Evolutionary conservation across 23 red algal genomes (phyloP), one percentile per base, ranked within the genome.

Genomic region (Gracilaria caudata): DNA sequence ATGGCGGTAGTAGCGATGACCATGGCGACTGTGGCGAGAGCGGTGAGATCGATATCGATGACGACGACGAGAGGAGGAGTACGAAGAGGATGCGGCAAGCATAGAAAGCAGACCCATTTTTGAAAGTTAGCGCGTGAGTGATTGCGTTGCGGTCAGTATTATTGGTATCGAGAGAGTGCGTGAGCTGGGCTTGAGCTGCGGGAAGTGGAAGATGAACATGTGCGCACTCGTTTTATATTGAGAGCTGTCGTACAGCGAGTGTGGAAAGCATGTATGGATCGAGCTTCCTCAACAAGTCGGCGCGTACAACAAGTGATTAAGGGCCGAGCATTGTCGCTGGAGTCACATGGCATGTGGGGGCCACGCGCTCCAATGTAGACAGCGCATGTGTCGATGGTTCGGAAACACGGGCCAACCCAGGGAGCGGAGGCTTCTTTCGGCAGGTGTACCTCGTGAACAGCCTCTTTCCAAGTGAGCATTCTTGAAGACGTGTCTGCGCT

Each of bases 401-500:
- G 8, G 19, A 49, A 49, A 75, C 43, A 12, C 70, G 70, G 70
- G 70, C 70, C 70, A 75, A 49, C 39, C 1, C 37, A 75, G 70
- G 70, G 70, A 75, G 70, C 70, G 70, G 70, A 75, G 70, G 39
- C 39, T 17, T 75, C 17, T 75, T 75, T 75, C 30, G 17, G 70
- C 40, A 75, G 23, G n/a, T 29, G 39, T 75, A 49, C 43, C 9
- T 2, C 43, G n/a, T 49, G 70, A 75, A 49, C 70, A 49, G 39
- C 24, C 20, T 40, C 21, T 43, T 75, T 75, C 70, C 70, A 75
- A 75, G 70, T 75, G 70, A 75, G 70, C 70, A 49, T 75, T 75
- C 43, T 75, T 49, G 70, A 45, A 75, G 70, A 75, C 70, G 70
- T 75, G 70, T 75, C 70, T 75, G 29, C 40, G 70, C 39, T 75